phyloP scores from a whole-genome alignment of 129 eudicot species.

The Mikania micrantha region DNA sequence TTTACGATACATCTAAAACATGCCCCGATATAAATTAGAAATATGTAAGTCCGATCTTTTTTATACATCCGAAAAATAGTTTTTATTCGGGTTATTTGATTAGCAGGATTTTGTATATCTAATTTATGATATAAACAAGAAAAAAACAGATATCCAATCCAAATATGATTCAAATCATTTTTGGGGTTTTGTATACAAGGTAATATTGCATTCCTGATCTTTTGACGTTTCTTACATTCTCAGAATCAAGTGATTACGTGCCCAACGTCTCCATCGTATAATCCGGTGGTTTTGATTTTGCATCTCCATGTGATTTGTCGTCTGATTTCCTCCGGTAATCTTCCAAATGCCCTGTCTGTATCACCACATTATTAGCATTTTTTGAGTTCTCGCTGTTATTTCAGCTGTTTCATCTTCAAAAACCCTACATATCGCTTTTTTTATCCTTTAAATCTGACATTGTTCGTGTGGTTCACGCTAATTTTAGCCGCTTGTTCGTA shows the following conservation, averaged over 20 bases:
- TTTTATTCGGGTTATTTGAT: too few species aligned
- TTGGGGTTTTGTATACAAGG: too few species aligned
- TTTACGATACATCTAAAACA: too few species aligned
- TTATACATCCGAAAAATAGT: too few species aligned
- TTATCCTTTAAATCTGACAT: neutral
- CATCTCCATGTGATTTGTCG: neutral
- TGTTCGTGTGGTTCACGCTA: neutral
- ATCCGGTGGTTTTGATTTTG: neutral
- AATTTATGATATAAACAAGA: too few species aligned
- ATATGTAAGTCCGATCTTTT: too few species aligned
- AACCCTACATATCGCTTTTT: neutral
- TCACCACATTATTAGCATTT: neutral
- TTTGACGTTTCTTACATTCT: neutral
- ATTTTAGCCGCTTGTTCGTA: neutral
- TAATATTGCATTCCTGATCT: too few species aligned
- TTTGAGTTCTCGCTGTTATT: neutral
- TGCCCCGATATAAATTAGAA: too few species aligned
- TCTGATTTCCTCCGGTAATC: neutral
- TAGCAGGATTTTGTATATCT: too few species aligned
- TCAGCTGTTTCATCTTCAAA: neutral
- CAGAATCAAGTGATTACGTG: neutral
- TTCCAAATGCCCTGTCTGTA: neutral
- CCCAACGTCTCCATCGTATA: neutral
- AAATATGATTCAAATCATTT: too few species aligned
- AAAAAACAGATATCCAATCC: too few species aligned